Evolutionary conservation across 2,329 filamentous ascomycete species (phyloP), one percentile per base, ranked within the genome.

Genomic region (Calonectria honghensis): DNA sequence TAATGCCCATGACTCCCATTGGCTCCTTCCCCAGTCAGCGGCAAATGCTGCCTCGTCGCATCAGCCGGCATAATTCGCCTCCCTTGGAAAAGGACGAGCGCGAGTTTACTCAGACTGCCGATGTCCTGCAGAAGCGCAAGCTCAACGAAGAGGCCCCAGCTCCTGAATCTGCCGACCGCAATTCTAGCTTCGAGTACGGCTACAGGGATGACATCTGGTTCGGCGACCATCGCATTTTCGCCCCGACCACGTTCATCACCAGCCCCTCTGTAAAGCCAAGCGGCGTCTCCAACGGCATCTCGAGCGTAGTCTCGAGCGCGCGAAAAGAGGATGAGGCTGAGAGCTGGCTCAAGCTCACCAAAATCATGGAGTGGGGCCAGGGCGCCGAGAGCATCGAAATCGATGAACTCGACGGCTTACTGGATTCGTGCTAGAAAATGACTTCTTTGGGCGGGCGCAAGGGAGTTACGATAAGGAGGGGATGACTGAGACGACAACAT

Each of bases 21-120:
- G 90, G 92, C 14, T 92, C 92, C 9, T 94, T 94, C 80, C 85
- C 88, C 54, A 86, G 85, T 64, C 86, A 85, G 39, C 78, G 73
- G 20, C 81, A 85, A 66, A 83, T 85, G 63, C 84, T 84, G 78
- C 85, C 82, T 74, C 82, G 82, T 73, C 82, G 85, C 80, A 82
- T 86, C 78, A 81, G 84, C 74, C 92, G 94, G 74, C 94, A 93
- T n/a, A 92, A 94, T 31, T 97, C 95, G 77, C 96, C 96, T 67
- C 95, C 96, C 20, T 89, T 98, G 48, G 96, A 98, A 86, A 95
- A 94, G 81, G 96, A 98, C 80, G 96, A 98, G 88, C 95, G 94
- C 82, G 97, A 98, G 85, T 99, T 99, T 83, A 98, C 96, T 9
- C 95, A 98, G 86, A 98, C 96, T 1, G 97, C 97, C 20, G 95